Conservation (phyloP, 352 stramenopile genomes). For the Aphanomyces cochlioides region DNA sequence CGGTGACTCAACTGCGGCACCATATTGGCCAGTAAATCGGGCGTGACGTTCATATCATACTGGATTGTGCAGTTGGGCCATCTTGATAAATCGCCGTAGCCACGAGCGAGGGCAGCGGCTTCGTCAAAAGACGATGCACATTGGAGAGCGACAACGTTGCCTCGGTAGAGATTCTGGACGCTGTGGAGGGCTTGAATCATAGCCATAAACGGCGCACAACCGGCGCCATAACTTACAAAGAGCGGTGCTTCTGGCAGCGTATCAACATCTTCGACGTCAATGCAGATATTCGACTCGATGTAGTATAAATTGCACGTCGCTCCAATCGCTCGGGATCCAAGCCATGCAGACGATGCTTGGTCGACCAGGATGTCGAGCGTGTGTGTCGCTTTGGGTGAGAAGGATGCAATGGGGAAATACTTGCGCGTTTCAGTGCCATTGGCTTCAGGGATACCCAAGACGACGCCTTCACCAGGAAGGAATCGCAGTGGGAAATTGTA, state of each 20-base stretch:
- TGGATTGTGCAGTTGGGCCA: neutral
- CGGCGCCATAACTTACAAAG: constrained; percentile 19
- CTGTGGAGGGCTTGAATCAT: constrained; percentile 7
- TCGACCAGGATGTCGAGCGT: constrained; percentile 9
- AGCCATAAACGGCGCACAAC: constrained; percentile 1
- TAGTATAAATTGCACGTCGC: constrained; percentile 15
- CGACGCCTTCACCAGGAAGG: constrained; percentile 6
- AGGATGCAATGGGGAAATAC: neutral
- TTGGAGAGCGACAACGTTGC: neutral
- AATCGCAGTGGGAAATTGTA: constrained; percentile 14
- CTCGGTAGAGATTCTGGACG: neutral
- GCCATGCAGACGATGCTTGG: neutral
- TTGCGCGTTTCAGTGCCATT: neutral
- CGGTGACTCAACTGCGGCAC: neutral
- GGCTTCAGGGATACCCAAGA: neutral
- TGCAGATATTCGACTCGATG: constrained; percentile 4
- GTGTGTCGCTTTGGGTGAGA: neutral
- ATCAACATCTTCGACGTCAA: constrained; percentile 16
- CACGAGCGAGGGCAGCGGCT: no score
- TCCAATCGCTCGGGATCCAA: neutral
- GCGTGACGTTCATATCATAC: neutral
- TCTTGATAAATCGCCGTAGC: neutral
- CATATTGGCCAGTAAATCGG: neutral
- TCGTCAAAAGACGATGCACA: neutral
- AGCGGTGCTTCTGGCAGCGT: neutral